phyloP scores from a whole-genome alignment of 352 stramenopile species.

The Pythium chondricola region DNA sequence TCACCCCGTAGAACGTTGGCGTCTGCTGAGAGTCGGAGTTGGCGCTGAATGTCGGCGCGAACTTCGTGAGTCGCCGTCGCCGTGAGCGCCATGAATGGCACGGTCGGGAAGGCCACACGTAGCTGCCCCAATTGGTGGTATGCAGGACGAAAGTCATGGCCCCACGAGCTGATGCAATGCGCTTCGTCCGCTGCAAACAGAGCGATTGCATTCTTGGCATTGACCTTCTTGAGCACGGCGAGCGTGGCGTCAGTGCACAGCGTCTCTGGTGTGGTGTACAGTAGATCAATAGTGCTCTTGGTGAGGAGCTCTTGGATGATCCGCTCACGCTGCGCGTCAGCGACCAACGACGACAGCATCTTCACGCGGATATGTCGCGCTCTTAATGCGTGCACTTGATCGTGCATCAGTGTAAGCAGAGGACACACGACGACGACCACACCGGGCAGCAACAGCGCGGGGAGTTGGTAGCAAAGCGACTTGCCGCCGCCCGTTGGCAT shows the following conservation, averaged over 20 bases:
- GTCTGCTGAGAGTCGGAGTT: slow-evolving; percentile 29
- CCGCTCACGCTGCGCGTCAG: slow-evolving; percentile 17
- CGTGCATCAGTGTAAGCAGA: slow-evolving; percentile 85
- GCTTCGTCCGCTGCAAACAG: slow-evolving; percentile 87
- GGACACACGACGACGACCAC: slow-evolving; percentile 87
- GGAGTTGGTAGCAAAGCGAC: slow-evolving; percentile 96
- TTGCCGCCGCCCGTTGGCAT: slow-evolving; percentile 97
- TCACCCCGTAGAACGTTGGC: slow-evolving; percentile 39
- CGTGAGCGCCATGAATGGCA: slow-evolving; percentile 84
- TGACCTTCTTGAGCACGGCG: slow-evolving; percentile 26
- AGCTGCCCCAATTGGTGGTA: slow-evolving; percentile 43
- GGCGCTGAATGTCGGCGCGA: slow-evolving; percentile 48
- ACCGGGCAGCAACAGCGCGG: slow-evolving; percentile 48
- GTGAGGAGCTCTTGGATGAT: slow-evolving; percentile 29
- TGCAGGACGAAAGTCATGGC: slow-evolving; percentile 81
- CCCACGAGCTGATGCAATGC: slow-evolving; percentile 91
- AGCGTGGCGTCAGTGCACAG: slow-evolving; percentile 53
- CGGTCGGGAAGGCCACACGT: slow-evolving; percentile 22
- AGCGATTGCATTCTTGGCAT: slow-evolving; percentile 21
- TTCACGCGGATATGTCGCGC: slow-evolving; percentile 36
- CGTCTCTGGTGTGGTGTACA: slow-evolving; percentile 88
- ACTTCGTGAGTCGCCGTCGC: slow-evolving; percentile 78
- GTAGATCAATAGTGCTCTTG: slow-evolving; percentile 35
- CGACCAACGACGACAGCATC: slow-evolving; percentile 50
- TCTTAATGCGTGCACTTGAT: slow-evolving; percentile 73